Evolutionary conservation across 306 rosid species (phyloP), one percentile per base, ranked within the genome.

Genomic region (Biancaea sappan): DNA sequence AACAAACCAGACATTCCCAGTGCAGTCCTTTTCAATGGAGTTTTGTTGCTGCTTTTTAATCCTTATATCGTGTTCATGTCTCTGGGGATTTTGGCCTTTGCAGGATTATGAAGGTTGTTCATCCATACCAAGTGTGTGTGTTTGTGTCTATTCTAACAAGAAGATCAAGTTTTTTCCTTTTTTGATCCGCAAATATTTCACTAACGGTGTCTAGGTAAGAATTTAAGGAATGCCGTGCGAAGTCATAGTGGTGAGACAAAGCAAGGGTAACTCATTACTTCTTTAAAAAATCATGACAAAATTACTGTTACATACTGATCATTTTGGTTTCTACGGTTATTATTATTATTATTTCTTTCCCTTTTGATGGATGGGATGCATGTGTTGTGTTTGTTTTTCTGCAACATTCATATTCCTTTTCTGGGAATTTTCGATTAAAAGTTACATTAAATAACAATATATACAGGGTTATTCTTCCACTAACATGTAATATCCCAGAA

Each of bases 1-100:
- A 70, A 53, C 26, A 77, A 81, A 44, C 69, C 47, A 5, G 72
- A 66, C 2, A 76, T 76, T 51, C 79, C 87, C 22, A 68, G 66
- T 50, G 76, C 85, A 52, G 81, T 76, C 70, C 24, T 79, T 78
- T 29, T 85, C 75, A 81, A 24, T 58, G 79, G 83, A 43, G 71
- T 15, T 71, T 79, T 84, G 78, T 66, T 80, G 38, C 41, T 67
- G 67, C 47, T 26, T 75, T 71, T 79, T 70, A 80, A 72, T 77
- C 73, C 80, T 83, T 66, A 16, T 31, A 12, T 61, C 64, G 21
- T 74, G 28, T 18, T 47, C 18, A 25, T 78, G 70, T 60, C 75
- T 25, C 16, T 81, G 66, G 71, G 51, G 2, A 37, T 76, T 59
- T 38, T 69, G 78, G 26, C 60, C 54, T 66, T 67, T 29, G 58